Evolutionary conservation across 106 monocot species (phyloP).

Genomic region (Acorus gramineus): DNA sequence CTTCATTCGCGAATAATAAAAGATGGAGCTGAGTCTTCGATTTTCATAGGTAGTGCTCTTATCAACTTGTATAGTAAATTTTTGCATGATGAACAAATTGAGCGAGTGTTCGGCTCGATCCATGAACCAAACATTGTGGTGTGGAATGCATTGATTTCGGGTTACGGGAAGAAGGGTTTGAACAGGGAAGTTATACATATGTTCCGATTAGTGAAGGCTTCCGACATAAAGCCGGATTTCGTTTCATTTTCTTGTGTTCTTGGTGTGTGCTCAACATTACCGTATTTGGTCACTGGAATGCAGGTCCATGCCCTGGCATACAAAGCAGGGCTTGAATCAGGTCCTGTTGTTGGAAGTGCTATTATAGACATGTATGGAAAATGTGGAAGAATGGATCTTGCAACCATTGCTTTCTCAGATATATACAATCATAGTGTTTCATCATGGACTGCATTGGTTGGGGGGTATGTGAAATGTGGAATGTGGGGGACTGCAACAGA

Average conservation of each 20-base stretch:
- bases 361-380: constrained; percentile 45
- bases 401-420: constrained; percentile 23
- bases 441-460: constrained; percentile 37
- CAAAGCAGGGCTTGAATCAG: constrained; percentile 21
- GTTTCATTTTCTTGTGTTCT: constrained; percentile 31
- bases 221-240: constrained; percentile 14
- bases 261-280: constrained; percentile 18
- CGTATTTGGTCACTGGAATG: constrained; percentile 11
- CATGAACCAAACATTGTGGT: constrained; percentile 30
- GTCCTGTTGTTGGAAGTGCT: constrained; percentile 40
- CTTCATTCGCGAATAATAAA: constrained; percentile 28
- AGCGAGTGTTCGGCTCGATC: constrained; percentile 15
- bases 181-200: constrained; percentile 8
- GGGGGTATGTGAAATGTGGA: constrained; percentile 33
- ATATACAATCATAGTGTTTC: constrained; percentile 24
- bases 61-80: constrained; percentile 31
- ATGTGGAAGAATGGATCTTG: constrained; percentile 18
- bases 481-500: constrained; percentile 26
- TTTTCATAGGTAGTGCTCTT: constrained; percentile 31
- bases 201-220: constrained; percentile 16
- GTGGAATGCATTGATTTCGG: constrained; percentile 41
- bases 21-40: constrained; percentile 18
- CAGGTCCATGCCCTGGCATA: constrained; percentile 30
- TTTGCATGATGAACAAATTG: constrained; percentile 20
- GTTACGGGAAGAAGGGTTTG: constrained; percentile 24